Evolutionary conservation across 176 grass and related monocot genomes (phyloP).

Genomic region (Bromus sterilis): DNA sequence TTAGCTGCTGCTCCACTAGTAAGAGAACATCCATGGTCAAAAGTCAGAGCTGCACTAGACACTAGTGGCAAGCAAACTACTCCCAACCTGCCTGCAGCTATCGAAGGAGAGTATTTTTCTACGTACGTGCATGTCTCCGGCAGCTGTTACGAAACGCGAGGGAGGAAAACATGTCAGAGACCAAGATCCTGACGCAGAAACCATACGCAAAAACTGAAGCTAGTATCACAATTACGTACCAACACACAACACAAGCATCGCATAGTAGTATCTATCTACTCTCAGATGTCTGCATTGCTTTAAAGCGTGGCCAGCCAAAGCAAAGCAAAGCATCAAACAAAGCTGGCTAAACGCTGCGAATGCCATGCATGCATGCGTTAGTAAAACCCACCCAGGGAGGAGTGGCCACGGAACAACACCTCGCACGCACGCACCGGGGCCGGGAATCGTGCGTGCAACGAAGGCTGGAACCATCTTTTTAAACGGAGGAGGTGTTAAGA

Average conservation of each 20-base stretch:
- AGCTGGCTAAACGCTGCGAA: background rate
- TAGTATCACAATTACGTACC: constrained; percentile 20
- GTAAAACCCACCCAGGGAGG: background rate
- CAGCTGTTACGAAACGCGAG: background rate
- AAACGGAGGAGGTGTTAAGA: background rate
- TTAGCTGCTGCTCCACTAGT: background rate
- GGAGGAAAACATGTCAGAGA: background rate
- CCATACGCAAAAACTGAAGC: background rate
- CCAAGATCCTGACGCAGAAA: constrained; percentile 31
- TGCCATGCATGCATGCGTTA: background rate
- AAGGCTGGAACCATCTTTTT: background rate
- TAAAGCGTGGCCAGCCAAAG: background rate
- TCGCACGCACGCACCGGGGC: background rate
- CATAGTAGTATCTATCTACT: too few relatives aligned
- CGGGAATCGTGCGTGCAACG: constrained; percentile 20
- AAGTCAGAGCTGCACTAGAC: background rate
- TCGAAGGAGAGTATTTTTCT: background rate
- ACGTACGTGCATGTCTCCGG: too few relatives aligned
- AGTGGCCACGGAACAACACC: background rate
- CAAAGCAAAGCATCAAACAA: background rate
- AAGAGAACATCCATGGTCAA: background rate
- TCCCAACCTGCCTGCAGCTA: background rate
- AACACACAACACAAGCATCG: background rate
- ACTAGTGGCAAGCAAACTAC: background rate
- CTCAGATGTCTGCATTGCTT: background rate